Evolutionary conservation across 1,139 yeast species (phyloP), one percentile per base, ranked within the genome.

Genomic region (Geotrichum histeridarum): DNA sequence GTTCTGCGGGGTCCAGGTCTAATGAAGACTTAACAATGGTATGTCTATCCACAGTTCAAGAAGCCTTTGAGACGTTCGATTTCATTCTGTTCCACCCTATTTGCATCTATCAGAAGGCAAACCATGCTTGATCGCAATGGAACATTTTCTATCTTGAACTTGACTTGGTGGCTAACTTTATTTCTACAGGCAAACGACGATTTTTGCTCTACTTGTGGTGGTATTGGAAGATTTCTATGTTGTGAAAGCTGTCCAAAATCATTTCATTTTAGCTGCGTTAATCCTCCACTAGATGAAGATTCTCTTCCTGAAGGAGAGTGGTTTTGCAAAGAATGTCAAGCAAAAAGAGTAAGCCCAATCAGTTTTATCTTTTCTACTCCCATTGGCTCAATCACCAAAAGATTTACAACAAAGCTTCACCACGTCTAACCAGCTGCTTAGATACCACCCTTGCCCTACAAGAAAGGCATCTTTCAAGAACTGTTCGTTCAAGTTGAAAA

Each of bases 211-310:
- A 78, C 94, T 0, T 93, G 99, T 71, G 90, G 94, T 0, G 89
- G 90, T 31, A 76, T 91, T 0, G 99, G 99, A 8, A 77, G 87
- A 39, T 89, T 93, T 61, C 76, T 93, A 33, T 93, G 98, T 70
- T 93, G 99, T 71, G 99, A 93, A 63, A 77, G 87, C 1, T 93
- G 99, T 69, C 96, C 97, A 0, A 79, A 79, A 64, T 87, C 96
- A 0, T 93, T 91, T 69, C 99, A 93, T 67, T 89, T 93, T 65
- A 77, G 87, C 11, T 93, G 99, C 68, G 80, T 93, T 59, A 86
- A 88, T 62, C 98, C 98, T 1, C 98, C 99, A 0, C 71, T 86
- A 30, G 93, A 86, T 59, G 84, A 83, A 48, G 76, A 74, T 46
- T 77, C 81, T 43, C 74, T 90, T 8, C 97, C 97, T 0, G 94